phyloP scores from a whole-genome alignment of 345 rosid genomes.

The Geranium rotundifolium region DNA sequence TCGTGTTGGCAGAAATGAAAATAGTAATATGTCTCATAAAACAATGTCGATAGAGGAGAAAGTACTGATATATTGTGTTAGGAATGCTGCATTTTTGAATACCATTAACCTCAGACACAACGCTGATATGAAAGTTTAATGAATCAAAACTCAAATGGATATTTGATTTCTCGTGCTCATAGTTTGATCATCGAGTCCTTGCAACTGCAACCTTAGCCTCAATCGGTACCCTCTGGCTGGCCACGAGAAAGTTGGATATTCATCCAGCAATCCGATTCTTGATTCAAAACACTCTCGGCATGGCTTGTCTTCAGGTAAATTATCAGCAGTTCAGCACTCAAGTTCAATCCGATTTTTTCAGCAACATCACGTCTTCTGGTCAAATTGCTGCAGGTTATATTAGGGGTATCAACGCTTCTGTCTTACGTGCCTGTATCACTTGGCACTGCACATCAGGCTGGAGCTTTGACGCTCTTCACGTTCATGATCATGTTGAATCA shows the following conservation, averaged over 20 bases:
- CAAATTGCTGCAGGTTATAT: constrained; percentile 40
- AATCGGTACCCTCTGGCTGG: constrained; percentile 59
- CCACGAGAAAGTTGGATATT: constrained; percentile 64
- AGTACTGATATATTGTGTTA: background rate
- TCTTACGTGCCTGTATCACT: constrained; percentile 78
- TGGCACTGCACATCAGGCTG: constrained; percentile 80
- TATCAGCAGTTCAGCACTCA: background rate
- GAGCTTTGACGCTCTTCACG: constrained; percentile 71
- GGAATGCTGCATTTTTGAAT: background rate
- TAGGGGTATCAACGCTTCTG: constrained; percentile 78
- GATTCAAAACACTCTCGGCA: constrained; percentile 64
- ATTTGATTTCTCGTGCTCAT: constrained; percentile 2
- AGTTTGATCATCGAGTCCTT: constrained; percentile 92
- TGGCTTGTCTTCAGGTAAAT: constrained; percentile 76
- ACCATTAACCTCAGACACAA: background rate
- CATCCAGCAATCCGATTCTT: constrained; percentile 74
- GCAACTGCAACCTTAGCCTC: constrained; percentile 56
- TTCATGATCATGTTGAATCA: constrained; percentile 71
- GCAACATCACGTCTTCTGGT: background rate
- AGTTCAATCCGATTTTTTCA: too few relatives aligned
- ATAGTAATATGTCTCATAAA: background rate
- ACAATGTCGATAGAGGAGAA: background rate
- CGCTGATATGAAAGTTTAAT: too few relatives aligned
- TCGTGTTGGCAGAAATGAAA: background rate
- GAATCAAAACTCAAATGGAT: background rate